phyloP scores from a whole-genome alignment of 1,139 yeast genomes.

The Hemisphaericaspora xylofermentans region DNA sequence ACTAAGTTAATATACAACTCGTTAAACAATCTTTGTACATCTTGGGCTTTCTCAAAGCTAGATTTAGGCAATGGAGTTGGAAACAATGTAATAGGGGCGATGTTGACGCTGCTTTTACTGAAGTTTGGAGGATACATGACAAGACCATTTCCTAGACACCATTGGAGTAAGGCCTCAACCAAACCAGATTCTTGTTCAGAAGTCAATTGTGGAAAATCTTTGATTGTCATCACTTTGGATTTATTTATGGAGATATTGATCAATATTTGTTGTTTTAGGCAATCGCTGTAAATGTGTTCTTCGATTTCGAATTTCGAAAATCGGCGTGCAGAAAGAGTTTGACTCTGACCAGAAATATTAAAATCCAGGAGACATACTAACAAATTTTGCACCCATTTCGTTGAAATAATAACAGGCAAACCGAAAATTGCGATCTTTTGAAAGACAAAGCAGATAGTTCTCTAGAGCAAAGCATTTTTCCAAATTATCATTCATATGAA shows the following conservation, averaged over 20 bases:
- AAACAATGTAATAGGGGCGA: constrained; percentile 84
- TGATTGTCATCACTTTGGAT: constrained; percentile 14
- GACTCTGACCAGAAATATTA: too few species aligned
- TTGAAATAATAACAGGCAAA: too few species aligned
- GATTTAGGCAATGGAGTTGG: constrained; percentile 84
- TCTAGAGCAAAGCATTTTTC: too few species aligned
- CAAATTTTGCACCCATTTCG: too few species aligned
- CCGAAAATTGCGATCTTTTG: too few species aligned
- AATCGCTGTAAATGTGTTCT: too few species aligned
- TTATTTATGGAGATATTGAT: neutral
- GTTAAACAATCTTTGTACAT: constrained; percentile 70
- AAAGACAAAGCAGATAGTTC: too few species aligned
- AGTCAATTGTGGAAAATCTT: constrained; percentile 34
- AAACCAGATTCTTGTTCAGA: constrained; percentile 26
- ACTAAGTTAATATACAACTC: constrained; percentile 70
- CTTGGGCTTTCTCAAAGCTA: constrained; percentile 65
- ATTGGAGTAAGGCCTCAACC: constrained; percentile 57
- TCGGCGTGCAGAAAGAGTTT: too few species aligned
- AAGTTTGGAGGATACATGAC: constrained; percentile 71
- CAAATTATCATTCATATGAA: too few species aligned
- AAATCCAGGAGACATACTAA: too few species aligned
- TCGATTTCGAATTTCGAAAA: too few species aligned
- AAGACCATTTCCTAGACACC: constrained; percentile 78
- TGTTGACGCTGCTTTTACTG: constrained; percentile 45
- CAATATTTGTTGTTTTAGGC: too few species aligned